These are phyloP conservation scores for Microsporum canis DNA, from an alignment of 2,329 filamentous ascomycete species.

Conservation along the genomic window DNA sequence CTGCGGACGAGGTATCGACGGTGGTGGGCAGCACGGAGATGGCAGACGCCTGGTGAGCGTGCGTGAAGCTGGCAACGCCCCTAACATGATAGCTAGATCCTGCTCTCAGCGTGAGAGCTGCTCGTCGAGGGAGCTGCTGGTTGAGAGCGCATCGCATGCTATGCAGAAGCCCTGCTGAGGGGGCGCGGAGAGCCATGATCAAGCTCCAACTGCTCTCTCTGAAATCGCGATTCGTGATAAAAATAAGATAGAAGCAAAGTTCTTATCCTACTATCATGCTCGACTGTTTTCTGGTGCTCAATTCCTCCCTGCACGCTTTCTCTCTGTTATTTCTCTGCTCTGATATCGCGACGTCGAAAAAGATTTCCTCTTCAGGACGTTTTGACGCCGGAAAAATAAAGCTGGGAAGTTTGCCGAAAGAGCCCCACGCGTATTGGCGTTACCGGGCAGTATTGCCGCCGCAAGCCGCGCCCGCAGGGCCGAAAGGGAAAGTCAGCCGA, in stretches of 20 bases:
- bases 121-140: conserved; percentile 13
- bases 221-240: neutral
- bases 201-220: neutral
- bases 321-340: neutral
- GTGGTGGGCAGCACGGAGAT: conserved; percentile 67
- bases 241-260: neutral
- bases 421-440: neutral
- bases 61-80: conserved; percentile 62
- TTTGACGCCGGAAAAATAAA: neutral
- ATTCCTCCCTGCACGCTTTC: neutral
- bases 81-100: conserved; percentile 17
- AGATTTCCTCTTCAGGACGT: neutral
- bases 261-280: neutral
- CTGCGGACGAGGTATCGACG: conserved; percentile 64
- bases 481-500: neutral
- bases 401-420: conserved; percentile 1
- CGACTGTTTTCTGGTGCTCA: neutral
- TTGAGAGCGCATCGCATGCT: conserved; percentile 24
- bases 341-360: neutral
- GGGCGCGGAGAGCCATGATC: conserved; percentile 25
- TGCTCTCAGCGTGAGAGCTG: neutral
- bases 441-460: conserved; percentile 3
- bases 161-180: conserved; percentile 30
- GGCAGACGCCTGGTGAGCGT: conserved; percentile 68
- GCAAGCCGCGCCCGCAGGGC: neutral